Conservation (phyloP, 2,329 filamentous ascomycete species). For the Phyllosticta paracitricarpa region DNA sequence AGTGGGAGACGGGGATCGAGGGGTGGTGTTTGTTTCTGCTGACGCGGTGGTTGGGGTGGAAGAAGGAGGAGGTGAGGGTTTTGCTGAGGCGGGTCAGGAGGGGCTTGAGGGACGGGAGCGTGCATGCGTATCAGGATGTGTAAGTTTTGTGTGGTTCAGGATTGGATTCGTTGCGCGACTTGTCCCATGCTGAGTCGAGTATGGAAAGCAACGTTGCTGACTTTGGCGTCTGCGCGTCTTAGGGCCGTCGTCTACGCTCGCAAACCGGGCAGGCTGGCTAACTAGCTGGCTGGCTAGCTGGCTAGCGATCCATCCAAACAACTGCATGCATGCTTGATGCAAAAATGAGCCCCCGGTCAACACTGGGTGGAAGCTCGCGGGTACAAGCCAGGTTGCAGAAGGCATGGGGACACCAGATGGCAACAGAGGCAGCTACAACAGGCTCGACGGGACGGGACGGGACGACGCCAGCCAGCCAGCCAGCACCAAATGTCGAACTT, state of each 20-base stretch:
- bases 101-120: not conserved
- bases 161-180: no score
- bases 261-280: not conserved
- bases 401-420: no score
- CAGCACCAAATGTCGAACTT: no score
- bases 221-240: not conserved
- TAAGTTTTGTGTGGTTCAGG: not conserved
- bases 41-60: not conserved
- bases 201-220: not conserved
- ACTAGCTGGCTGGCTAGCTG: not conserved
- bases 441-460: no score
- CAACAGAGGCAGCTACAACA: no score
- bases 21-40: slow-evolving; percentile 6
- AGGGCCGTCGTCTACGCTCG: not conserved
- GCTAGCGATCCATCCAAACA: no score
- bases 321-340: no score
- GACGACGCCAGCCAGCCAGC: no score
- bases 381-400: no score
- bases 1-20: slow-evolving; percentile 17
- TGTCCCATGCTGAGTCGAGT: no score
- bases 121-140: slow-evolving; percentile 5
- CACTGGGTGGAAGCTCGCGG: no score
- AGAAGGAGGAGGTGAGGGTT: not conserved
- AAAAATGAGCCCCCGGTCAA: no score
- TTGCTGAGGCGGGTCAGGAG: not conserved